phyloP scores from a whole-genome alignment of 169 alveolate genomes.

The Eimeria acervulina region DNA sequence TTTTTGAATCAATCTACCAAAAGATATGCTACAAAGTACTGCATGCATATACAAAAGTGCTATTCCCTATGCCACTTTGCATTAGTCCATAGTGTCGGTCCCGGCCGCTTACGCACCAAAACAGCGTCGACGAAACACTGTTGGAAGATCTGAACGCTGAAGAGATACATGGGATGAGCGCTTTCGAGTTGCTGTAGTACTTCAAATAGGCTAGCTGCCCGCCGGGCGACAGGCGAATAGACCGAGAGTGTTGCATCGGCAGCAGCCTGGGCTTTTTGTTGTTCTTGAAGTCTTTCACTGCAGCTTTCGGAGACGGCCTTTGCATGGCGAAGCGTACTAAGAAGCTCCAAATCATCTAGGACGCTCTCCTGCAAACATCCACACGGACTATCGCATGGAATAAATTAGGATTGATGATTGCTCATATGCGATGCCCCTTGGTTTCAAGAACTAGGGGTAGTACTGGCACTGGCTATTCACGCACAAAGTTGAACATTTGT shows the following conservation, averaged over 20 bases:
- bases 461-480: background rate
- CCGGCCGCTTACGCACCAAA: conserved; percentile 75
- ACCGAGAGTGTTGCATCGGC: conserved; percentile 95
- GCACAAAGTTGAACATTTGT: too few species aligned
- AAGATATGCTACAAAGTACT: background rate
- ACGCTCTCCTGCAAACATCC: conserved; percentile 89
- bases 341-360: conserved; percentile 96
- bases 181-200: conserved; percentile 93
- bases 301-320: conserved; percentile 96
- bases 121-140: conserved; percentile 92
- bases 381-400: background rate
- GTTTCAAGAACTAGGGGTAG: background rate
- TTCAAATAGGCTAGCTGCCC: conserved; percentile 94
- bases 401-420: background rate
- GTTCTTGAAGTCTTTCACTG: conserved; percentile 93
- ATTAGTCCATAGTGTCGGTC: background rate
- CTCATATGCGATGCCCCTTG: background rate
- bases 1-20: background rate
- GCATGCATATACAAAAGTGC: background rate
- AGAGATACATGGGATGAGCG: conserved; percentile 96
- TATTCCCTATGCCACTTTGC: too few species aligned
- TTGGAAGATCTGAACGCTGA: conserved; percentile 93
- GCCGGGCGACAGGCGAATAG: conserved; percentile 96
- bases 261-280: conserved; percentile 90
- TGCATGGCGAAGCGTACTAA: conserved; percentile 95